These are phyloP conservation scores for Trichoderma reesei DNA, from an alignment of 495 filamentous ascomycete genomes.

Conservation along the genomic window DNA sequence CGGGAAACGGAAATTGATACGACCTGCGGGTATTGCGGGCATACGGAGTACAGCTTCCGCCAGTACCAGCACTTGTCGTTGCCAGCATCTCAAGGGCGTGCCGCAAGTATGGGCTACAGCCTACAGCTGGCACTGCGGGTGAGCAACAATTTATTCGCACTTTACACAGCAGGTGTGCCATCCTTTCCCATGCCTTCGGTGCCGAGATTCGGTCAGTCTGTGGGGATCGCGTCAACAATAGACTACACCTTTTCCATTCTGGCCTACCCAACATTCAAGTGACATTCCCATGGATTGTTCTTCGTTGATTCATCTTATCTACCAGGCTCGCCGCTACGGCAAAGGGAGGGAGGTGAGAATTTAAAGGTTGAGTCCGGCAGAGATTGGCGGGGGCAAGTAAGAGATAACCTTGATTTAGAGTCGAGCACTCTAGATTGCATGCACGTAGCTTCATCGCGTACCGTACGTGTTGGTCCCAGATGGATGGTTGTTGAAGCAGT, in stretches of 20 bases:
- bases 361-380: not conserved
- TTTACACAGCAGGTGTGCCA: no score
- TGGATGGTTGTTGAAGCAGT: no score
- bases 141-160: no score
- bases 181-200: no score
- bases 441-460: no score
- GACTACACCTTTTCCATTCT: no score
- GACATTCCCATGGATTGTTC: not conserved
- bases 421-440: not conserved
- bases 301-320: not conserved
- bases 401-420: conserved; percentile 4
- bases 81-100: not conserved
- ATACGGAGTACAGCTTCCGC: not conserved
- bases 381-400: not conserved
- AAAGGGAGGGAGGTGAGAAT: not conserved
- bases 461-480: no score
- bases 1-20: not conserved
- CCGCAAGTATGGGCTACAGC: not conserved
- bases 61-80: not conserved
- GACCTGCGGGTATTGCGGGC: not conserved
- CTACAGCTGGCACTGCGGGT: no score
- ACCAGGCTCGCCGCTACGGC: not conserved
- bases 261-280: no score
- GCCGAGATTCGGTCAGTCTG: no score
- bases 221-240: no score